These are phyloP conservation scores for Neurospora sp. DNA, from an alignment of 2,329 filamentous ascomycete genomes.

Conservation along the genomic window DNA sequence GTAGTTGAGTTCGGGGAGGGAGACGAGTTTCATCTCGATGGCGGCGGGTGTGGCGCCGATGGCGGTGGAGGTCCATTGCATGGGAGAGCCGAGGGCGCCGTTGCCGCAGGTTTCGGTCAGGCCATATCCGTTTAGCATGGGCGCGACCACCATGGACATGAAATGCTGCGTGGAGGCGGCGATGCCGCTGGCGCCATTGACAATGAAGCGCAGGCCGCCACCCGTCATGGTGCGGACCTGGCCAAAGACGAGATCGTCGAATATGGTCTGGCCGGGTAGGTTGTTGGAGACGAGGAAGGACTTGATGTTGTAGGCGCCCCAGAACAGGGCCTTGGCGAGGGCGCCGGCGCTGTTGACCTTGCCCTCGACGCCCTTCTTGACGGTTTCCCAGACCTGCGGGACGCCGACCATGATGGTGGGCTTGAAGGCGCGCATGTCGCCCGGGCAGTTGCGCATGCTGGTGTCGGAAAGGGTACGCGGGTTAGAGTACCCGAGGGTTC, in stretches of 20 bases:
- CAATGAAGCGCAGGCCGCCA: conserved; percentile 75
- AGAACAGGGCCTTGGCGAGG: conserved; percentile 72
- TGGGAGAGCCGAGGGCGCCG: conserved; percentile 71
- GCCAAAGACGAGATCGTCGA: conserved; percentile 81
- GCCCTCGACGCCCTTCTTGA: conserved; percentile 84
- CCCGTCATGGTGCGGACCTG: conserved; percentile 88
- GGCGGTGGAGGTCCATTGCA: conserved; percentile 69
- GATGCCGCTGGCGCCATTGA: conserved; percentile 91
- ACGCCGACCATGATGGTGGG: conserved; percentile 91
- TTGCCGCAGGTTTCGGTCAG: conserved; percentile 87
- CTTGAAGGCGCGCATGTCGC: conserved; percentile 85
- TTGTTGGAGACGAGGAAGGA: conserved; percentile 46
- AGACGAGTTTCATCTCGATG: conserved; percentile 85
- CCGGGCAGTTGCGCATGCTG: conserved; percentile 80
- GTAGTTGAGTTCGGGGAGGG: conserved; percentile 84
- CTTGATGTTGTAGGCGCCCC: conserved; percentile 52
- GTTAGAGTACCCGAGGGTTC: conserved; percentile 87
- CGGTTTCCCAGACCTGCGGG: conserved; percentile 92
- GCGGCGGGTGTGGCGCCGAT: conserved; percentile 70
- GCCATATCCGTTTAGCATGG: conserved; percentile 91
- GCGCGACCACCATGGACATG: conserved; percentile 82
- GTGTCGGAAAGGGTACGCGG: conserved; percentile 78
- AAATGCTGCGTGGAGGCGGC: conserved; percentile 82
- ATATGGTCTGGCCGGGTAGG: conserved; percentile 55
- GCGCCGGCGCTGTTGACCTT: conserved; percentile 65